Evolutionary conservation across 1,284 basidiomycete genomes (phyloP), one percentile per base, ranked within the genome.

Genomic region (Xerocomus amazonicus): DNA sequence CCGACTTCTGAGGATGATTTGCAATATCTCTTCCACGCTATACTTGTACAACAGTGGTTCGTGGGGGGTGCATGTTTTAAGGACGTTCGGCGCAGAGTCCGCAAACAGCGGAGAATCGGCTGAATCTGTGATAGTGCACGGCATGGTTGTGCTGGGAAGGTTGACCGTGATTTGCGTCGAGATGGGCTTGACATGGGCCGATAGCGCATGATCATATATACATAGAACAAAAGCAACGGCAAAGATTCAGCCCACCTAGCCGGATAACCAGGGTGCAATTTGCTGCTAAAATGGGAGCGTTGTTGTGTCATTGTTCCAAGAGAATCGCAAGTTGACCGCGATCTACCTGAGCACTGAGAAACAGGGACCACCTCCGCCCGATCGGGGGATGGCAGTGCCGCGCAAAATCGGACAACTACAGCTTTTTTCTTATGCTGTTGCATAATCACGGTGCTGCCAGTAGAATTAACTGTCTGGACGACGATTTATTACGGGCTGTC

Each of bases 1-100:
- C 52, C 84, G 76, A 43, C 78, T 78, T 53, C 76, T 80, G 59
- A 84, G 78, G 54, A 87, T 81, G 51, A 79, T 78, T 60, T 81
- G 76, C 63, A 83, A 76, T 51, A 83, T 80, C 50, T 80, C 77
- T 34, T 66, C 53, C 50, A 64, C 57, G 51, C 53, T 60, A 53
- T 61, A 47, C 28, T 10, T 54, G 16, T 29, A 41, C 16, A 56
- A 46, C 13, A 51, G 35, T 2, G 38, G 43, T 45, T 58, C 54
- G 40, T 52, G 56, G 26, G 43, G 51, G 37, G 49, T 42, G 45
- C 51, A 19, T 38, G 52, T 32, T 45, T 36, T 32, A 43, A 33
- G 42, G 19, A 23, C 19, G 4, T 23, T 23, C 19, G 19, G 19
- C 19, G 19, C 19, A 23, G 48, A 50, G 14, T 53, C 56, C 50